These are phyloP conservation scores for Lasiosphaeriaceae sp. DNA, from an alignment of 495 filamentous ascomycete species.

Conservation along the genomic window DNA sequence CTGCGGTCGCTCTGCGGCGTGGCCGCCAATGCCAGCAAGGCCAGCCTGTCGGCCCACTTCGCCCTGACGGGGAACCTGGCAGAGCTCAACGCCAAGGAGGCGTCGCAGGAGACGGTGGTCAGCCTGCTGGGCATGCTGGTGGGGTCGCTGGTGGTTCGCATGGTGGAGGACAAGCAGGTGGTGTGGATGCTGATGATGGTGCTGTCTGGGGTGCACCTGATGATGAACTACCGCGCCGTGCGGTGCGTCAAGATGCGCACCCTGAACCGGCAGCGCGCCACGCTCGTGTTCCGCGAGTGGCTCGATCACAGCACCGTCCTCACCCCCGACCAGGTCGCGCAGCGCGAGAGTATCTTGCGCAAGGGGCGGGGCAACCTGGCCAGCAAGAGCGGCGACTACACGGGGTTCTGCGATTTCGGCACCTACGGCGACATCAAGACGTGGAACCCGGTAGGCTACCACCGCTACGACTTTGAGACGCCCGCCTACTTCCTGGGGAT, in stretches of 20 bases:
- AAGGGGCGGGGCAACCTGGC: constrained; percentile 35
- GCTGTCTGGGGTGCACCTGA: constrained; percentile 70
- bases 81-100: constrained; percentile 93
- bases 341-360: constrained; percentile 69
- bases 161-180: constrained; percentile 62
- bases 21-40: constrained; percentile 84
- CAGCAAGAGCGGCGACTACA: constrained; percentile 47
- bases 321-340: constrained; percentile 59
- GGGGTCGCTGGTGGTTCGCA: constrained; percentile 75
- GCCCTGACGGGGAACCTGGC: constrained; percentile 83
- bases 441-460: constrained; percentile 34
- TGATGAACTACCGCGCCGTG: constrained; percentile 82
- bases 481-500: constrained; percentile 55
- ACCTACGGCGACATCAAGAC: constrained; percentile 37
- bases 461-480: constrained; percentile 50
- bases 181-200: constrained; percentile 74
- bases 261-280: constrained; percentile 85
- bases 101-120: constrained; percentile 92
- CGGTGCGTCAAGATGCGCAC: constrained; percentile 76
- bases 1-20: constrained; percentile 84
- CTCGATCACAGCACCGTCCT: constrained; percentile 50
- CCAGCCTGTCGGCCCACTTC: constrained; percentile 88
- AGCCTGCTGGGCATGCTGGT: constrained; percentile 85
- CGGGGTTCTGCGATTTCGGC: constrained; percentile 38
- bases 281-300: constrained; percentile 67